Evolutionary conservation across 768 basidiomycete species (phyloP), one percentile per base, ranked within the genome.

Genomic region (Hypholoma fasciculare): DNA sequence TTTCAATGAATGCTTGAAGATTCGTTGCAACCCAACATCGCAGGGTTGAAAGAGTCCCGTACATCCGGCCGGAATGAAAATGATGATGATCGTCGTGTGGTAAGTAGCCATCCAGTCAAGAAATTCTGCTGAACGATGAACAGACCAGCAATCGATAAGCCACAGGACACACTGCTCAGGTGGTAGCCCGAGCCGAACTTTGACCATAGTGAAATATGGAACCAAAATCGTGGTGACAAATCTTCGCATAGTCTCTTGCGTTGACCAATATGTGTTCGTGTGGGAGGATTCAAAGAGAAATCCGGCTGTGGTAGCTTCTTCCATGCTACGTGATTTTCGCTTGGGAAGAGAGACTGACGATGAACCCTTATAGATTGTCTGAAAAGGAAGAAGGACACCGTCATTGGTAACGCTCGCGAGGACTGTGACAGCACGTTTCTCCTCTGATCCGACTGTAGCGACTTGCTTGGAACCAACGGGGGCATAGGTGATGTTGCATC

Each of bases 391-490:
- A 8, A 73, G 36, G 0, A 49, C 48, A 1, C 79, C 76, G 40
- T 62, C 58, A 9, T 48, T 61, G 0, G 76, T 68, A 14, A 77
- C 58, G 0, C 69, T 69, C 6, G 73, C 69, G 14, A 76, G 43
- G 0, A 79, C 27, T 0, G 77, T 79, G 51, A 78, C 74, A 16
- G 78, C 78, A 0, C 69, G 64, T 59, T 80, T 80, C 54, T 79
- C 77, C 2, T 77, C 76, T 11, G 54, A 30, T 0, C 78, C 76
- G 1, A 70, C 42, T 1, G 66, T 56, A 9, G 44, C 0, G 63
- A 42, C 74, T 54, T 79, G 79, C 55, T 74, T 73, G 0, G 64
- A 57, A 1, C 76, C 73, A 0, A 30, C 60, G 20, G 63, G 30
- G 2, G 59, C 66, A 53, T 66, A 80, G 3, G 77, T 77, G 36